These are phyloP conservation scores for Suillus clintonianus DNA, from an alignment of 768 basidiomycete genomes.

Conservation along the genomic window DNA sequence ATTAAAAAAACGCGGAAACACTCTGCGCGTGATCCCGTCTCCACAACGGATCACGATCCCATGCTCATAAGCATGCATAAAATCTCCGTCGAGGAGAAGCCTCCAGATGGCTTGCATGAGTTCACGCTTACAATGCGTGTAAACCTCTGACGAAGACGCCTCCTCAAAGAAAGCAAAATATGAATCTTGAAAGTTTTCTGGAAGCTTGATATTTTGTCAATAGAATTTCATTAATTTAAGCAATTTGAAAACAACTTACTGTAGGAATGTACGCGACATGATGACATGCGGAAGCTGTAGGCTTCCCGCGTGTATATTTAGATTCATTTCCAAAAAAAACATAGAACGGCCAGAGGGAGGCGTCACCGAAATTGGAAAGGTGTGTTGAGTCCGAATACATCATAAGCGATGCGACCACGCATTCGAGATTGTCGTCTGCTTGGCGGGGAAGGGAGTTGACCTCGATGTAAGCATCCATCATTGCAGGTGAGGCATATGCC, in stretches of 20 bases:
- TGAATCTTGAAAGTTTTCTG: constrained; percentile 3
- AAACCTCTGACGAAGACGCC: neutral
- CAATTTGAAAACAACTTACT: constrained; percentile 1
- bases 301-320: constrained; percentile 12
- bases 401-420: constrained; percentile 19
- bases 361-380: constrained; percentile 16
- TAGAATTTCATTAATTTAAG: neutral
- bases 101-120: constrained; percentile 17
- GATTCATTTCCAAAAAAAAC: constrained; percentile 17
- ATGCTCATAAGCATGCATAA: constrained; percentile 19
- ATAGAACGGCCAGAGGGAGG: constrained; percentile 19
- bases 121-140: constrained; percentile 19
- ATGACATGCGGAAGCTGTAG: constrained; percentile 11
- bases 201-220: neutral
- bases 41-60: constrained; percentile 18
- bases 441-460: constrained; percentile 10
- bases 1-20: constrained; percentile 19
- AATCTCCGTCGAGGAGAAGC: constrained; percentile 15
- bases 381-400: constrained; percentile 26
- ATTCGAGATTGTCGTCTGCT: constrained; percentile 12
- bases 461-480: constrained; percentile 1
- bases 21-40: constrained; percentile 14
- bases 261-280: constrained; percentile 12
- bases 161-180: neutral
- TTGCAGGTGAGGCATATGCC: constrained; percentile 2